Base-by-base conservation (phyloP, 352 stramenopile genomes). In the Phytophthora pluvialis region DNA sequence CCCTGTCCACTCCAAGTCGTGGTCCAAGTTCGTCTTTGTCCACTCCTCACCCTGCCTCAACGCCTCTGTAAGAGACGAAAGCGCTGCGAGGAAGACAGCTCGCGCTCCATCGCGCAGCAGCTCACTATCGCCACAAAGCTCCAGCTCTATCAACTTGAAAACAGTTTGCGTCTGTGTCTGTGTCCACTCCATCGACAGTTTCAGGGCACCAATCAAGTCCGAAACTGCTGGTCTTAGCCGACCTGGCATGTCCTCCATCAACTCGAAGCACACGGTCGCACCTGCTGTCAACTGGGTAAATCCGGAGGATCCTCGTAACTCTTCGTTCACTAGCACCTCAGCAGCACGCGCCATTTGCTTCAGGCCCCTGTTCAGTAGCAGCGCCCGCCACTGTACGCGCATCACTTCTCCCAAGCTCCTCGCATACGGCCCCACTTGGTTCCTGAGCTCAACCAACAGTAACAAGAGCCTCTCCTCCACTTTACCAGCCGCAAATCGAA, bases 1-100 rank as follows among this genome's bases (percentile, higher is more conserved):
- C 48, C 49, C 59, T 32, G 60, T 59, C 58, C 50, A 64, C 33
- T 63, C 47, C 49, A 60, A 46, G 28, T 54, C 26, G 28, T 63
- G 29, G 12, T 61, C 45, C 55, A 72, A 11, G 38, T 13, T 51
- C 10, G 31, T 54, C 32, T 35, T 21, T 21, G 28, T 52, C 47
- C 45, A 58, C 8, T 60, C 18, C 35, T 16, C 11, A 32, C 36
- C 7, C 15, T 64, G 52, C 5, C 18, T 49, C 15, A 67, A 4
- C 16, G 31, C 8, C 9, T 73, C 50, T 26, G 2, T 13, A 31
- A 73, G 25, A 44, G 36, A 65, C 43, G 33, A 43, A 9, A 67
- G 10, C 32, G 32, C 16, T 36, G 6, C 33, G 15, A 57, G 8
- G 1, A 64, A 11, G 29, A 45, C 15, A 54, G 21, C 28, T 31